Evolutionary conservation across 108 stramenopile genomes (phyloP).

Genomic region (Nannochloropsis oceanica): DNA sequence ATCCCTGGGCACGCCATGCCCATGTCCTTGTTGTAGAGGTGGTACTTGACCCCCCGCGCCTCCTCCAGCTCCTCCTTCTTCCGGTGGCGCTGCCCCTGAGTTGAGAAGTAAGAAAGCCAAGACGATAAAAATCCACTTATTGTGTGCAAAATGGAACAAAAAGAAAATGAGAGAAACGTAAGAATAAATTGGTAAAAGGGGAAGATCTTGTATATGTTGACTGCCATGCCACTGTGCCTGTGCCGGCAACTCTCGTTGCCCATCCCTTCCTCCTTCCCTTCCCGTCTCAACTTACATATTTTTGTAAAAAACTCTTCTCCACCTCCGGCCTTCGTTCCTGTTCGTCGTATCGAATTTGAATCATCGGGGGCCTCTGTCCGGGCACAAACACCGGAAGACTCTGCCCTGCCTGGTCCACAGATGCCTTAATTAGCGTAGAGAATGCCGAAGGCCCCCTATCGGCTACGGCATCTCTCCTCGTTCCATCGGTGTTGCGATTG

Average conservation of each 20-base stretch:
- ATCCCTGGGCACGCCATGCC: neutral
- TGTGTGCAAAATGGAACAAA: neutral
- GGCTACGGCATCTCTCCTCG: neutral
- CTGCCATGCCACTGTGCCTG: too few relatives aligned
- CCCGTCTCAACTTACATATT: neutral
- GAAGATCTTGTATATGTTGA: too few relatives aligned
- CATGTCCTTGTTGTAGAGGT: too few relatives aligned
- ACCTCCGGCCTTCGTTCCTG: neutral
- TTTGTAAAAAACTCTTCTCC: neutral
- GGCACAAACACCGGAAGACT: neutral
- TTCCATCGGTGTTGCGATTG: neutral
- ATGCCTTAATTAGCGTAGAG: neutral
- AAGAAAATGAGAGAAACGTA: neutral
- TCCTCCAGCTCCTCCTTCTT: neutral
- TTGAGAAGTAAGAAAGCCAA: neutral
- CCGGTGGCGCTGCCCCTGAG: neutral
- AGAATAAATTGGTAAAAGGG: neutral
- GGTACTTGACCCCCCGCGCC: neutral
- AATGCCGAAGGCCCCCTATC: neutral
- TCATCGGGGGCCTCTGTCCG: neutral
- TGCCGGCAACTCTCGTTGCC: neutral
- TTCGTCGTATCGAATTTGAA: neutral
- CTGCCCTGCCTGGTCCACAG: neutral
- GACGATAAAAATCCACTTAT: neutral
- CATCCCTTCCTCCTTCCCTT: neutral